These are phyloP conservation scores for Rhynchospora pubera DNA, from an alignment of 176 grass and related monocot genomes.

Conservation along the genomic window DNA sequence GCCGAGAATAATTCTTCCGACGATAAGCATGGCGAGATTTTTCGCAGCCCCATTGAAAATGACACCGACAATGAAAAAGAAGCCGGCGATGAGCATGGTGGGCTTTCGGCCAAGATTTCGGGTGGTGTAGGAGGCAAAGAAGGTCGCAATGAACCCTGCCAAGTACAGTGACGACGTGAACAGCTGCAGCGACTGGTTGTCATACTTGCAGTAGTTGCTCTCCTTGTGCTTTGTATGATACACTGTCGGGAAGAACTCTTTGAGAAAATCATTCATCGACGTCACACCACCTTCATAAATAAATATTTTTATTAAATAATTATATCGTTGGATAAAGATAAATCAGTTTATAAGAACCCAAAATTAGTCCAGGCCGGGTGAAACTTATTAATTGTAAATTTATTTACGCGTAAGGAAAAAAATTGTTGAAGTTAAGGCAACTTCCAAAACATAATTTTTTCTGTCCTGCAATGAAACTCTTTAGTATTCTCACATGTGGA, in stretches of 20 bases:
- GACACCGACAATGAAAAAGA: conserved; percentile 70
- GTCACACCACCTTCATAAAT: conserved; percentile 52
- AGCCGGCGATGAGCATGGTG: conserved; percentile 90
- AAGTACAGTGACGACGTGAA: conserved; percentile 93
- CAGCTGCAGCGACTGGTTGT: conserved; percentile 72
- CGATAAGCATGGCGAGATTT: conserved; percentile 72
- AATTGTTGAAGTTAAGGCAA: too few species aligned
- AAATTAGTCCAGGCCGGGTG: not conserved
- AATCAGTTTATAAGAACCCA: not conserved
- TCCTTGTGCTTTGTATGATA: conserved; percentile 59
- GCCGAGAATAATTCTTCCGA: conserved; percentile 76
- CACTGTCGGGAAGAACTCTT: conserved; percentile 72
- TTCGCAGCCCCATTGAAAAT: conserved; percentile 66
- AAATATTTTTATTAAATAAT: not conserved
- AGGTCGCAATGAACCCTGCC: conserved; percentile 72
- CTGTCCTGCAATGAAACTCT: not conserved
- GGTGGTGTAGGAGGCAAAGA: conserved; percentile 88
- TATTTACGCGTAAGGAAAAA: not conserved
- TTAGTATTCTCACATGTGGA: too few species aligned
- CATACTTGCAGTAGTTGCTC: conserved; percentile 98
- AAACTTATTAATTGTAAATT: not conserved
- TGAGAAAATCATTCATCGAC: conserved; percentile 63
- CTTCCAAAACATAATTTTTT: not conserved
- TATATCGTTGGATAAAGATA: not conserved
- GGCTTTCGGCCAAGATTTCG: conserved; percentile 54